Conservation (phyloP, 148 eudicot species). For the Fagopyrum homotropicum region DNA sequence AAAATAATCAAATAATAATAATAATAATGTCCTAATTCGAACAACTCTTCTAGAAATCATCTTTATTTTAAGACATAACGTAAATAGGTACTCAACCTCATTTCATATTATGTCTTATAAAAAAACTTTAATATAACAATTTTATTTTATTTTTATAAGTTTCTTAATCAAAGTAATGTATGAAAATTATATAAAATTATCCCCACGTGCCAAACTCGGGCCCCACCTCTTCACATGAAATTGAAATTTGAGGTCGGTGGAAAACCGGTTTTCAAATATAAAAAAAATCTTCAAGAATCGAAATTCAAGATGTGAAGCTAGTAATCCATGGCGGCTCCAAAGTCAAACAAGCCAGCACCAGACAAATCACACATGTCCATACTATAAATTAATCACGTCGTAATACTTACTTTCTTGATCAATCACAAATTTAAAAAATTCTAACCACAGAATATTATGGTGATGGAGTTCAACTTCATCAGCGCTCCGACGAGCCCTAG, state of each 20-base stretch:
- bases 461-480: conserved; percentile 11
- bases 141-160: too few species aligned
- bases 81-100: neutral
- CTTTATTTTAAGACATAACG: neutral
- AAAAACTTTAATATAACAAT: too few species aligned
- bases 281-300: neutral
- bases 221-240: neutral
- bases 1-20: too few species aligned
- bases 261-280: neutral
- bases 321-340: conserved; percentile 10
- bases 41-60: neutral
- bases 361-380: neutral
- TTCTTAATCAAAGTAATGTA: too few species aligned
- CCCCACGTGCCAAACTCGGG: neutral
- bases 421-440: neutral
- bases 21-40: neutral
- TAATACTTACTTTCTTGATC: neutral
- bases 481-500: conserved; percentile 18
- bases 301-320: neutral
- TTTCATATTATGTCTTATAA: neutral
- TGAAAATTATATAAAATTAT: too few species aligned
- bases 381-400: neutral
- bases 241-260: neutral
- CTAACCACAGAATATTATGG: neutral
- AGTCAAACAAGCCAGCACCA: neutral